Evolutionary conservation across 78 protist genomes (phyloP), one percentile per base, ranked within the genome.

Genomic region (Dictyostelium capitatum): DNA sequence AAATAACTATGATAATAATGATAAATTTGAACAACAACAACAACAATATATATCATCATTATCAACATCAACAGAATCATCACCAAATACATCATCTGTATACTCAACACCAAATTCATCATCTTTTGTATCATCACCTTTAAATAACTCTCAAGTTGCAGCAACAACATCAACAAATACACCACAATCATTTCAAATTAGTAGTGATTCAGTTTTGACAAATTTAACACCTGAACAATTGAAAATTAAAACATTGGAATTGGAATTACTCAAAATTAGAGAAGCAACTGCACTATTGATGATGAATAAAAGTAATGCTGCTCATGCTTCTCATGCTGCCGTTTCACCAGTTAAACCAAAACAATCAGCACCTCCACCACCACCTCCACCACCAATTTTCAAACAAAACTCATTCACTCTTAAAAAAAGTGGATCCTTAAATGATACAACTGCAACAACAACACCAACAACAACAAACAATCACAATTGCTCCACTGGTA

Each of bases 361-460:
- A 25, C 46, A 77, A 62, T 30, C 77, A 11, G 57, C 77, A 81
- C 75, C 75, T 30, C 75, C 75, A 32, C 75, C 75, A 67, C 75
- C 75, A 4, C 75, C 75, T 30, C 75, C 75, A 10, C 89, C 78
- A 25, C 83, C 83, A 2, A 57, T 70, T n/a, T 28, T 51, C 65
- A n/a, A 59, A 46, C 89, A 81, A 81, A 50, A 59, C 25, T 28
- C 48, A n/a, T n/a, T 43, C 43, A 12, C 11, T 10, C 10, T 81
- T 43, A 83, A 83, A 30, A 83, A 43, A 14, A 28, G 20, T 12
- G 5, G 3, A 11, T 5, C 4, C 6, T 8, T 11, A 57, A 23
- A 30, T 59, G 10, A 72, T 69, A 23, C 78, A 82, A 51, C 17
- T 19, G 6, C 19, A 1, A 23, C 19, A 56, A 59, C 9, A 56